Conservation (phyloP, 148 eudicot species). For the Dysphania ambrosioides region DNA sequence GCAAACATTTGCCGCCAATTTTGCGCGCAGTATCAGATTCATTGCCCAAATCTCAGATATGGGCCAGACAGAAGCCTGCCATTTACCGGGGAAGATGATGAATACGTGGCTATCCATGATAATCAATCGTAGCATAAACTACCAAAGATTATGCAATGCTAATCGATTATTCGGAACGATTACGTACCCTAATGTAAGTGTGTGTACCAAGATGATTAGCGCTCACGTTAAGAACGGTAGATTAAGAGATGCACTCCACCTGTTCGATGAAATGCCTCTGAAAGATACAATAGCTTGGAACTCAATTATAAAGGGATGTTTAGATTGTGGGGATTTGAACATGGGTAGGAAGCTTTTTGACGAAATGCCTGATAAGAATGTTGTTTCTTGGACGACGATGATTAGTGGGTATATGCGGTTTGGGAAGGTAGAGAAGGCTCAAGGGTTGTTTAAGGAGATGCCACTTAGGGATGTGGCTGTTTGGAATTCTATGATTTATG, state of each 20-base stretch:
- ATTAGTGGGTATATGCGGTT: slow-evolving; percentile 53
- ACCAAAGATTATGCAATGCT: slow-evolving; percentile 32
- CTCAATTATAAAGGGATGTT: slow-evolving; percentile 67
- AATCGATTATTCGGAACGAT: slow-evolving; percentile 28
- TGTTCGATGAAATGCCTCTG: slow-evolving; percentile 67
- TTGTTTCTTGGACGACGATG: slow-evolving; percentile 77
- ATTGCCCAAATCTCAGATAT: background rate
- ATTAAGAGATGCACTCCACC: slow-evolving; percentile 49
- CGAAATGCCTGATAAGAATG: slow-evolving; percentile 62
- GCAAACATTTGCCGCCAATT: slow-evolving; percentile 8
- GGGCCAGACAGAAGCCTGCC: background rate
- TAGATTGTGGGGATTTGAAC: slow-evolving; percentile 50
- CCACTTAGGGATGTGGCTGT: slow-evolving; percentile 59
- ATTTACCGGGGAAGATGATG: background rate
- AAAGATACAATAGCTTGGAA: slow-evolving; percentile 66
- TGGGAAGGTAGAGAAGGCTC: slow-evolving; percentile 53
- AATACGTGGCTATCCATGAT: background rate
- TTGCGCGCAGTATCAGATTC: background rate
- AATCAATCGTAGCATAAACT: slow-evolving; percentile 22
- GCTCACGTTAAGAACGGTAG: slow-evolving; percentile 27
- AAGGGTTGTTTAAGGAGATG: slow-evolving; percentile 59
- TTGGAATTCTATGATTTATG: slow-evolving; percentile 80
- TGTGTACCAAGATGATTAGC: slow-evolving; percentile 58
- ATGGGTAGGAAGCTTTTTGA: slow-evolving; percentile 53
- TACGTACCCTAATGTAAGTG: slow-evolving; percentile 36